phyloP scores from a whole-genome alignment of 495 filamentous ascomycete species.

The Podospora didyma region DNA sequence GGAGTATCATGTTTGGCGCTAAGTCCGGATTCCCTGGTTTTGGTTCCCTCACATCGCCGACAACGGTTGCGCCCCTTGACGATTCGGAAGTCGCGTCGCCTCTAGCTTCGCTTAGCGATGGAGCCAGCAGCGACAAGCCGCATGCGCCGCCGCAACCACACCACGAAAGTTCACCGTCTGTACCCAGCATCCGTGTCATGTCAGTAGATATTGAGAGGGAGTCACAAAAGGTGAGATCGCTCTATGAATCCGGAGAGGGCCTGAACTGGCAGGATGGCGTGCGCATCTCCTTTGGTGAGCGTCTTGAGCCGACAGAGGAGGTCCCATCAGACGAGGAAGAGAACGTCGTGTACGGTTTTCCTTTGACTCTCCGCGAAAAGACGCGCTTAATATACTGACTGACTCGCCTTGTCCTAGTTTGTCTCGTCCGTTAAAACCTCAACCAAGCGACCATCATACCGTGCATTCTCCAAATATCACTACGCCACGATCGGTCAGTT shows the following conservation, averaged over 20 bases:
- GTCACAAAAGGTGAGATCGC: slow-evolving; percentile 82
- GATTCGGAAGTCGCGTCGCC: slow-evolving; percentile 1
- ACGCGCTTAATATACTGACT: slow-evolving; percentile 18
- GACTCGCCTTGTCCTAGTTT: neutral
- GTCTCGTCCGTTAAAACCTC: slow-evolving; percentile 5
- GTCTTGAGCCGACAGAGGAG: slow-evolving; percentile 44
- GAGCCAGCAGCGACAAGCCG: slow-evolving; percentile 5
- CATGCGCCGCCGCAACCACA: neutral
- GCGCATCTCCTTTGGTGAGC: slow-evolving; percentile 35
- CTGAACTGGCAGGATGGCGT: slow-evolving; percentile 58
- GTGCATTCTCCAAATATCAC: slow-evolving; percentile 11
- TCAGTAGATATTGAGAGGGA: slow-evolving; percentile 81
- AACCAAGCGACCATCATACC: slow-evolving; percentile 13
- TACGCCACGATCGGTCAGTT: slow-evolving; percentile 34
- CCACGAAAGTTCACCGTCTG: slow-evolving; percentile 16
- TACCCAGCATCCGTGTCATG: slow-evolving; percentile 50
- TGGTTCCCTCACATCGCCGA: slow-evolving; percentile 15
- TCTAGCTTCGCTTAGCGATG: neutral
- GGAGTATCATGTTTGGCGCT: slow-evolving; percentile 61
- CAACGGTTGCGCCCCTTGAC: slow-evolving; percentile 1
- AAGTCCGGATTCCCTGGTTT: slow-evolving; percentile 23
- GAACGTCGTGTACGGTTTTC: slow-evolving; percentile 51
- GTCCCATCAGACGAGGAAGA: slow-evolving; percentile 47
- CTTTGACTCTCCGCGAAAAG: slow-evolving; percentile 35
- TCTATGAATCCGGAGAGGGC: slow-evolving; percentile 76